Base-by-base conservation (phyloP, 1,284 basidiomycete species). In the Malassezia sp. region DNA sequence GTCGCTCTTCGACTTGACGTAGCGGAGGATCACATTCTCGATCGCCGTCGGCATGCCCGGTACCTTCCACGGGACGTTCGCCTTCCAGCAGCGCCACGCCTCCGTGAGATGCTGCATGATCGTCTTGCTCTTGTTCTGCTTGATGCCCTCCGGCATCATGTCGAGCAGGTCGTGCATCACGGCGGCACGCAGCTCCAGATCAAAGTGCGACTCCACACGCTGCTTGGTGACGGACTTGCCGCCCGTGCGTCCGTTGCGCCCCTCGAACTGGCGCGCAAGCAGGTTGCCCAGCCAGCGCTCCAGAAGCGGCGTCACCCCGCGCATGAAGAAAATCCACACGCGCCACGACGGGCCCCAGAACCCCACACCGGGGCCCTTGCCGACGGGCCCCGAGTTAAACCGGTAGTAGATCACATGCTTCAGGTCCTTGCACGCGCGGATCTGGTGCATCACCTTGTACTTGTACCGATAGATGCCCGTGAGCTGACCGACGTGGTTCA, bases 321-420 rank as follows among this genome's bases (percentile, higher is more conserved):
- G 82, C 82, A 97, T 85, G 78, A 97, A 97, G 77, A 97, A 97
- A 53, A 97, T 75, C 93, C 93, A 99, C 6, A 99, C 93, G 42
- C 93, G 80, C 93, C 93, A 97, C 26, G 91, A 93, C 15, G 93
- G 93, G 42, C 90, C 89, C 93, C 93, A 99, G 78, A 97, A 97
- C 52, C 93, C 93, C 62, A 88, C 89, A 70, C 93, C 93, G 42
- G 93, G 93, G 58, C 93, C 93, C 73, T 99, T 99, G 21, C 93
- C 93, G 41, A 99, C 91, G 42, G 91, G 91, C 44, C 93, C 93
- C 21, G 91, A 95, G 75, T 99, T 99, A 80, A 97, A 99, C 51
- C 88, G 85, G 67, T 91, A 91, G 75, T 91, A 91, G 56, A 73
- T 72, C 53, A 71, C 60, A 39, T 59, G 54, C 46, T 99, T 99